Evolutionary conservation across 371 early-diverging fungal species (phyloP).

Genomic region (Rhizopus delemar): DNA sequence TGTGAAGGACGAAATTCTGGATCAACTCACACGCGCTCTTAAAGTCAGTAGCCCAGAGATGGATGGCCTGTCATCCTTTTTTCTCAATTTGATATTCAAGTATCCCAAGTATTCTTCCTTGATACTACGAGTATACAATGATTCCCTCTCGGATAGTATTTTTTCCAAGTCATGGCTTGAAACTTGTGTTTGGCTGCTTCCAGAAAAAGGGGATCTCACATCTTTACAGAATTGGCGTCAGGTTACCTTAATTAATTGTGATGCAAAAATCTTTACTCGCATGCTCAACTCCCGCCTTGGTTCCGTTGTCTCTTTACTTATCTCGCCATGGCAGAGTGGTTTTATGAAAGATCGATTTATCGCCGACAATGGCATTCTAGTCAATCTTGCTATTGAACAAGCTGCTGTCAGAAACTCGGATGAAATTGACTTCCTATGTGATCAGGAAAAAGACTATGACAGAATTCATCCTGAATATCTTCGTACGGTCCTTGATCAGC

Average conservation of each 20-base stretch:
- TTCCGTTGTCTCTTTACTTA: background rate
- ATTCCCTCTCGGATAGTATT: background rate
- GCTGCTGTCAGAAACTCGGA: background rate
- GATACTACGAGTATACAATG: constrained; percentile 3
- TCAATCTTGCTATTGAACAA: constrained; percentile 6
- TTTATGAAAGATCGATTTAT: constrained; percentile 12
- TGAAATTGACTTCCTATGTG: constrained; percentile 14
- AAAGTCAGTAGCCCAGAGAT: constrained; percentile 9
- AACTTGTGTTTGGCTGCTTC: constrained; percentile 16
- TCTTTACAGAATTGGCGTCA: background rate
- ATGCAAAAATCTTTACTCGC: constrained; percentile 30
- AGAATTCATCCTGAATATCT: constrained; percentile 19
- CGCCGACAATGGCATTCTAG: constrained; percentile 9
- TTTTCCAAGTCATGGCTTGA: constrained; percentile 17
- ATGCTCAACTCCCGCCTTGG: constrained; percentile 16
- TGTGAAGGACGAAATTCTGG: background rate
- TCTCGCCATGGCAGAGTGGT: constrained; percentile 10
- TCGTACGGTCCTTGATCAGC: background rate
- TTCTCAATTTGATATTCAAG: background rate
- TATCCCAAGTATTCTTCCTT: background rate
- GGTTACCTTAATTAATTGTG: constrained; percentile 24
- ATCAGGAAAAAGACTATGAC: constrained; percentile 26
- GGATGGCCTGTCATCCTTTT: constrained; percentile 9
- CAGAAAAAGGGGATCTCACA: constrained; percentile 17
- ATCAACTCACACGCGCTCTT: background rate